Conservation (phyloP, 805 yeast species). For the Kluyveromyces siamensis region DNA sequence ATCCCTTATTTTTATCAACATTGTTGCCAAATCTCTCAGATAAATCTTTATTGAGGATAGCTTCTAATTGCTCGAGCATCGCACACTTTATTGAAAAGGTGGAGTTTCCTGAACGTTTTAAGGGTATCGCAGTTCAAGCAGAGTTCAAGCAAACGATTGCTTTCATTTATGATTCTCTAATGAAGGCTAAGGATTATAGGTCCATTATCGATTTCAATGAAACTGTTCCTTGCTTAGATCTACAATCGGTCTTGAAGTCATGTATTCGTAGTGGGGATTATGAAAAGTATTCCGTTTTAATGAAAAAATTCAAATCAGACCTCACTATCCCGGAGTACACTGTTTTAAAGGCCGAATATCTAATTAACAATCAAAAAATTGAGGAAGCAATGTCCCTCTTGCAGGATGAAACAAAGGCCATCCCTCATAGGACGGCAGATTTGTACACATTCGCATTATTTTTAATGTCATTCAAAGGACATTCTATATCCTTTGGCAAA, state of each 20-base stretch:
- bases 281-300: slow-evolving; percentile 10
- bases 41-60: slow-evolving; percentile 16
- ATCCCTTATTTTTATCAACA: slow-evolving; percentile 9
- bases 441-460: slow-evolving; percentile 18
- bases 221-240: slow-evolving; percentile 18
- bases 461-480: slow-evolving; percentile 14
- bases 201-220: slow-evolving; percentile 17
- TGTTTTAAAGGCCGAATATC: slow-evolving; percentile 17
- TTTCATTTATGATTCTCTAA: slow-evolving; percentile 15
- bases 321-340: slow-evolving; percentile 8
- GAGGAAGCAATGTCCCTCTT: slow-evolving; percentile 17
- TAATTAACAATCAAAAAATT: slow-evolving; percentile 12
- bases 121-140: slow-evolving; percentile 22
- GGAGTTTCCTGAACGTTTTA: slow-evolving; percentile 22
- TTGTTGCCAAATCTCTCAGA: slow-evolving; percentile 18
- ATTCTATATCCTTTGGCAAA: slow-evolving; percentile 5
- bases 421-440: slow-evolving; percentile 14
- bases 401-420: slow-evolving; percentile 6
- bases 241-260: slow-evolving; percentile 18
- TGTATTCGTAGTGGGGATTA: slow-evolving; percentile 19
- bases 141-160: slow-evolving; percentile 18
- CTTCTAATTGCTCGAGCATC: slow-evolving; percentile 8
- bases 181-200: slow-evolving; percentile 9
- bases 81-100: slow-evolving; percentile 11
- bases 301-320: slow-evolving; percentile 10